These are phyloP conservation scores for Knoxdaviesia capensis DNA, from an alignment of 2,329 filamentous ascomycete species.

Conservation along the genomic window DNA sequence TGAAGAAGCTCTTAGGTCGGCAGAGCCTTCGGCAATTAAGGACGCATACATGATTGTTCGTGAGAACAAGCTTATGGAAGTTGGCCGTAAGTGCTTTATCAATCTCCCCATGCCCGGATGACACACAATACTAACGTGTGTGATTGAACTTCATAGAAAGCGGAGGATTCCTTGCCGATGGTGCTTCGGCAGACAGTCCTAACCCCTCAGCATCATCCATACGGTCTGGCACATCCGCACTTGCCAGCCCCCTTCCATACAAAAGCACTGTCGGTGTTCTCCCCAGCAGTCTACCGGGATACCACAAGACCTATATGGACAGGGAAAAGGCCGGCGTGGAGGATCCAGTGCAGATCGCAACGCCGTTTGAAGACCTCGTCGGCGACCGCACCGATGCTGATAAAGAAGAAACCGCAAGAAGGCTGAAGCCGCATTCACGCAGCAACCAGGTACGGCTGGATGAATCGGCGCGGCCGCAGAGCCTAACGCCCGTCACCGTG, in stretches of 20 bases:
- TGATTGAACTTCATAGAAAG: too few relatives aligned
- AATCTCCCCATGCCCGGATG: too few relatives aligned
- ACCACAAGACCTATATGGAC: conserved; percentile 81
- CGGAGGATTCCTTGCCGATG: too few relatives aligned
- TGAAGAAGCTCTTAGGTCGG: conserved; percentile 74
- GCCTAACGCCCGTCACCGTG: conserved; percentile 41
- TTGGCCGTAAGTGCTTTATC: conserved; percentile 49
- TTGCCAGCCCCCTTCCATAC: conserved; percentile 25
- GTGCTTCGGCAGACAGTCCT: too few relatives aligned
- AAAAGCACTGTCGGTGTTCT: conserved; percentile 80
- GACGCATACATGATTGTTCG: conserved; percentile 96
- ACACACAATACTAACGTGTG: too few relatives aligned
- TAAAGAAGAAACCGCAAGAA: conserved; percentile 60
- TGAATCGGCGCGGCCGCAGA: conserved; percentile 36
- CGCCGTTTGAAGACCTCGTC: conserved; percentile 25
- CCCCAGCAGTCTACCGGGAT: conserved; percentile 74
- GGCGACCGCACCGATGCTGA: conserved; percentile 45
- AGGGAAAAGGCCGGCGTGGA: conserved; percentile 35
- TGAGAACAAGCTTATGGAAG: conserved; percentile 94
- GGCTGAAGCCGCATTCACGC: conserved; percentile 69
- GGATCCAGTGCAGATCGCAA: conserved; percentile 12
- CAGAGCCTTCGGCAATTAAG: conserved; percentile 94
- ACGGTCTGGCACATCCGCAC: background rate
- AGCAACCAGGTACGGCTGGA: conserved; percentile 50
- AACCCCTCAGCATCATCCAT: background rate